Evolutionary conservation across 805 yeast genomes (phyloP).

Genomic region (Aciculoconidium aculeatum): DNA sequence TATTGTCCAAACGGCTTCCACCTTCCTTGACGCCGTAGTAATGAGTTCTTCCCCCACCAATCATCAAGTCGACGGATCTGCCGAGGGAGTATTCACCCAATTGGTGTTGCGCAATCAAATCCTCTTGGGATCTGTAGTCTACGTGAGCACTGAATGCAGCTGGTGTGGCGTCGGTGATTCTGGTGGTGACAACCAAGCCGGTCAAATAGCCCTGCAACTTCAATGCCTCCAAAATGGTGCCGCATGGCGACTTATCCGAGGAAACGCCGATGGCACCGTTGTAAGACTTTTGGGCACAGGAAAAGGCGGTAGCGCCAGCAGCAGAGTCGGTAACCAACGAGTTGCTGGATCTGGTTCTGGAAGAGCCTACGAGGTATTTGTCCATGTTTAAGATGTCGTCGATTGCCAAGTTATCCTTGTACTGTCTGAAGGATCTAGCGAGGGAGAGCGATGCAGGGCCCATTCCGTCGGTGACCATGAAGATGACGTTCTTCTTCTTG

Average conservation of each 20-base stretch:
- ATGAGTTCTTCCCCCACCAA: conserved; percentile 90
- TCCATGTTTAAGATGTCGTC: conserved; percentile 61
- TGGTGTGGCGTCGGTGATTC: conserved; percentile 93
- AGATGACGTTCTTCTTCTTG: conserved; percentile 66
- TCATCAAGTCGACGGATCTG: conserved; percentile 70
- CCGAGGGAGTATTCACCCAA: conserved; percentile 80
- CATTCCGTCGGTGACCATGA: conserved; percentile 94
- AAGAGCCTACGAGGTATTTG: conserved; percentile 68
- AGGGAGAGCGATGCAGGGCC: conserved; percentile 84
- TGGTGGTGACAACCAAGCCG: conserved; percentile 88
- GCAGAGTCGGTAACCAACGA: conserved; percentile 91
- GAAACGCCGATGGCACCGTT: conserved; percentile 91
- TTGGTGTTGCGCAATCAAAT: conserved; percentile 81
- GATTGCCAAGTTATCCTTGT: conserved; percentile 45
- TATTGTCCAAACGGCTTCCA: conserved; percentile 64
- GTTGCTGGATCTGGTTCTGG: conserved; percentile 73
- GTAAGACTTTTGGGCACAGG: conserved; percentile 77
- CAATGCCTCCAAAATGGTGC: conserved; percentile 83
- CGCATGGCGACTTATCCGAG: conserved; percentile 67
- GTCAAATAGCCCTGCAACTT: conserved; percentile 76
- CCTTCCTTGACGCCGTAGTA: conserved; percentile 48
- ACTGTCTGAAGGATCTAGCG: conserved; percentile 71
- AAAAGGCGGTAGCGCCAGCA: conserved; percentile 94
- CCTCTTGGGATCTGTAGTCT: conserved; percentile 70
- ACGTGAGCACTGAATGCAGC: conserved; percentile 85